Base-by-base conservation (phyloP, 306 rosid species). In the Inga oerstediana region DNA sequence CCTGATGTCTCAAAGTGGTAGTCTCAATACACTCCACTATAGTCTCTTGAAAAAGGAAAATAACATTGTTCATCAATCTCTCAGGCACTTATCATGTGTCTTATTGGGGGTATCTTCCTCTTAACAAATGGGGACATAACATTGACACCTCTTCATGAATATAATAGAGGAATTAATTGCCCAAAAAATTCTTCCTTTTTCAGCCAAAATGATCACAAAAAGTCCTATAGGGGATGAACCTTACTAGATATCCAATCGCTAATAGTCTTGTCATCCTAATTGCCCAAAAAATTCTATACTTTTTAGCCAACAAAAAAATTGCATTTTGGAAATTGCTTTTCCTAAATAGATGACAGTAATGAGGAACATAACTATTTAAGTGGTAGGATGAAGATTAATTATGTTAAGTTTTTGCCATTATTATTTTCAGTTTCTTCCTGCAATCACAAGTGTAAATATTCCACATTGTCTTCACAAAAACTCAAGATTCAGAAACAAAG, bases 11-110 rank as follows among this genome's bases (percentile, higher is more conserved):
- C 68, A 61, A 84, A 86, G 87, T 84, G 88, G 76, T 66, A 83
- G 83, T 76, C 81, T 74, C 86, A 80, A 64, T 84, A 70, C 84
- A 88, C 86, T 89, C 87, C 88, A 89, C 91, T 92, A 35, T 76
- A 86, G 85, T 80, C 85, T 79, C 79, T 82, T 68, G 58, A 81
- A 83, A 76, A 45, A 67, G 41, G 44, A 64, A 84, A 10, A 35
- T 72, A 74, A 84, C 72, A 67, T 81, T 78, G 83, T 80, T 84
- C 81, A 3, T 73, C 69, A 81, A 82, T 76, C 82, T 80, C 70
- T 9, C 32, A 24, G 77, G 61, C 89, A 88, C 69, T 59, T 79
- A 78, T 68, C 70, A 34, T 79, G 49, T 73, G 79, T 44, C 75
- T 70, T 66, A 82, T 79, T 81, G 27, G 27, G 75, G 84, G 8